Conservation (phyloP, 2,329 filamentous ascomycete genomes). For the Hirsutella minnesotensis region DNA sequence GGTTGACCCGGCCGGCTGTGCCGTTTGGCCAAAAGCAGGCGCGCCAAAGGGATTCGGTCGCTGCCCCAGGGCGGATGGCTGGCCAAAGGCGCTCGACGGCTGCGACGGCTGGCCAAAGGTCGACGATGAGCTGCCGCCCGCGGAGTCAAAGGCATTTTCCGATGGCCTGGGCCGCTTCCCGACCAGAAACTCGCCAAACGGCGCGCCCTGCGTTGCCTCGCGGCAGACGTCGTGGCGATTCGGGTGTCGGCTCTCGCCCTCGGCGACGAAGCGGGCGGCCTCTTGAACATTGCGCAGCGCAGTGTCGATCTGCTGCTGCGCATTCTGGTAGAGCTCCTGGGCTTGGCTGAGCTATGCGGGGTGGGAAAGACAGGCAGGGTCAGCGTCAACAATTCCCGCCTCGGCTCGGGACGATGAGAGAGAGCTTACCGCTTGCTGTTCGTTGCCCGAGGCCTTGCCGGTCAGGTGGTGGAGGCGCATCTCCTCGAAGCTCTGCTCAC, state of each 20-base stretch:
- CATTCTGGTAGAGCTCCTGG: conserved; percentile 48
- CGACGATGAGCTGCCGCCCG: conserved; percentile 8
- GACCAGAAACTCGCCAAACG: conserved; percentile 32
- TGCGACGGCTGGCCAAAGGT: conserved; percentile 18
- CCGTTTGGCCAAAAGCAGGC: conserved; percentile 22
- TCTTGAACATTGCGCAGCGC: conserved; percentile 57
- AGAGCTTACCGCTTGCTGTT: conserved; percentile 35
- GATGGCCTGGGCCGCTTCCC: conserved; percentile 19
- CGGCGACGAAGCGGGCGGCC: conserved; percentile 58
- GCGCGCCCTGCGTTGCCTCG: conserved; percentile 29
- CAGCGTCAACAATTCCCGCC: neutral
- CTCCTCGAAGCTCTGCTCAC: conserved; percentile 86
- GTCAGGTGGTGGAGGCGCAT: conserved; percentile 62
- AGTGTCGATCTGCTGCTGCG: conserved; percentile 60
- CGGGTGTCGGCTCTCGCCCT: conserved; percentile 57
- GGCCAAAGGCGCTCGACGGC: conserved; percentile 25
- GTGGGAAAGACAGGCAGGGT: neutral
- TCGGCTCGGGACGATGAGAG: neutral
- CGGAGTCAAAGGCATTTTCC: conserved; percentile 24
- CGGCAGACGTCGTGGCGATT: conserved; percentile 58
- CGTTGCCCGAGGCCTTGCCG: conserved; percentile 48
- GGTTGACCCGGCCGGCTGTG: conserved; percentile 17
- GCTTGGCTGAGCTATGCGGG: conserved; percentile 44
- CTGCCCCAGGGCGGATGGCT: conserved; percentile 19
- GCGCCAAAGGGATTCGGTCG: conserved; percentile 23